Evolutionary conservation across 768 basidiomycete genomes (phyloP).

Genomic region (Coprinopsis cinerea): DNA sequence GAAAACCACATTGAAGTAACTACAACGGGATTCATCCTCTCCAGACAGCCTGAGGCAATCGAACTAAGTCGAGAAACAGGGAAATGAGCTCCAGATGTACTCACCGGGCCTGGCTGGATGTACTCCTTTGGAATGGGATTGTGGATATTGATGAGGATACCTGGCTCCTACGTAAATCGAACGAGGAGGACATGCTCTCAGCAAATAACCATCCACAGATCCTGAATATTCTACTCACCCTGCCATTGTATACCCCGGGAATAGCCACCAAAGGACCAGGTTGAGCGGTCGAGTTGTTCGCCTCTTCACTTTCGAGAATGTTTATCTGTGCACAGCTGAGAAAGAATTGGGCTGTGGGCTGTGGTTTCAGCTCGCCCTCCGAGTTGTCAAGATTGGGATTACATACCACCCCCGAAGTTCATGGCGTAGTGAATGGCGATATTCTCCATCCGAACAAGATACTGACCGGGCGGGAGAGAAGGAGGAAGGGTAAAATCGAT

Average conservation of each 20-base stretch:
- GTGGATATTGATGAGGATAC: conserved; percentile 15
- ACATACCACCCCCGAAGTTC: neutral
- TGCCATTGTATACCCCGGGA: conserved; percentile 21
- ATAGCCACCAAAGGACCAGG: conserved; percentile 22
- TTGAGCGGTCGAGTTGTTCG: neutral
- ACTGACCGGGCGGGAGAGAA: conserved; percentile 2
- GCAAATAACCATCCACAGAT: too few species aligned
- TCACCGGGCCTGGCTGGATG: conserved; percentile 14
- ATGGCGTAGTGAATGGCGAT: conserved; percentile 7
- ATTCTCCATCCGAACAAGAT: conserved; percentile 9
- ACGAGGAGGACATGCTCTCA: too few species aligned
- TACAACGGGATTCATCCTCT: too few species aligned
- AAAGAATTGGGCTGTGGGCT: conserved; percentile 21
- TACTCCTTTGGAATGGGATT: conserved; percentile 11
- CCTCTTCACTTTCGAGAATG: conserved; percentile 25
- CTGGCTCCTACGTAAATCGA: conserved; percentile 12
- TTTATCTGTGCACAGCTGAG: conserved; percentile 32
- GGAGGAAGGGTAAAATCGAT: conserved; percentile 3
- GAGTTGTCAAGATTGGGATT: too few species aligned
- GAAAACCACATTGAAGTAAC: too few species aligned
- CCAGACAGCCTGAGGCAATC: too few species aligned
- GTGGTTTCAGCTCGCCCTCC: too few species aligned
- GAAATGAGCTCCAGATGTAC: too few species aligned
- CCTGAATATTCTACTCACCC: too few species aligned
- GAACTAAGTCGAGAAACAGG: too few species aligned